Conservation (phyloP, 1,139 yeast genomes). For the Kodamaea alishanica region DNA sequence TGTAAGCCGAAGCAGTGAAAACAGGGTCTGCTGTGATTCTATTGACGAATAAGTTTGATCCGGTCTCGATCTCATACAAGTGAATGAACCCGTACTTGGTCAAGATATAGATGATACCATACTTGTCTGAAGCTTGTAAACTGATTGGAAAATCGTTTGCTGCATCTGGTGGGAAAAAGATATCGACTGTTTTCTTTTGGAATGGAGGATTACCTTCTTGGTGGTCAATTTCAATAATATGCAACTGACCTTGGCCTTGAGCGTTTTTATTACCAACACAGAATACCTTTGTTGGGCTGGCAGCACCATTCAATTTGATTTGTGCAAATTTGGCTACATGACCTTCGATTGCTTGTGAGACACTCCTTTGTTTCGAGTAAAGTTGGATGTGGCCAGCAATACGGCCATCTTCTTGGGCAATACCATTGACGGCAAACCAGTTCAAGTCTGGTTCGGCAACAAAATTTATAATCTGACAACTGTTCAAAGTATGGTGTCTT, state of each 20-base stretch:
- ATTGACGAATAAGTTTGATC: conserved; percentile 89
- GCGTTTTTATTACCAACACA: conserved; percentile 87
- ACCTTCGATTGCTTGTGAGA: conserved; percentile 96
- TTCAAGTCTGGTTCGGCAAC: conserved; percentile 75
- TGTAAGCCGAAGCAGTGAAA: conserved; percentile 80
- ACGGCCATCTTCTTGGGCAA: conserved; percentile 90
- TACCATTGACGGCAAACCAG: conserved; percentile 96
- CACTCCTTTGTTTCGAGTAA: conserved; percentile 80
- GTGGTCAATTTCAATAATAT: conserved; percentile 95
- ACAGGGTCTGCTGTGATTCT: conserved; percentile 96
- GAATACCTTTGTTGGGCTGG: conserved; percentile 79
- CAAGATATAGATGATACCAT: conserved; percentile 82
- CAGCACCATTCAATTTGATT: conserved; percentile 68
- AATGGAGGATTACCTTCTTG: conserved; percentile 81
- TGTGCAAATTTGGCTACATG: conserved; percentile 91
- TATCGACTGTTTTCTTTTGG: conserved; percentile 85
- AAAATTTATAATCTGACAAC: conserved; percentile 88
- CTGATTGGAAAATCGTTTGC: conserved; percentile 95
- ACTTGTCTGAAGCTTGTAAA: conserved; percentile 78
- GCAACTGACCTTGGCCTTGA: conserved; percentile 82
- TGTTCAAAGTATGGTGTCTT: conserved; percentile 76
- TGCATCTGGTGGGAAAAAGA: conserved; percentile 96
- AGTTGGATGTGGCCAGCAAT: conserved; percentile 96
- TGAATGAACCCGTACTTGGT: conserved; percentile 97
- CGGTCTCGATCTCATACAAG: conserved; percentile 89